phyloP scores from a whole-genome alignment of 2,329 filamentous ascomycete species.

The Verticillium dahliae region DNA sequence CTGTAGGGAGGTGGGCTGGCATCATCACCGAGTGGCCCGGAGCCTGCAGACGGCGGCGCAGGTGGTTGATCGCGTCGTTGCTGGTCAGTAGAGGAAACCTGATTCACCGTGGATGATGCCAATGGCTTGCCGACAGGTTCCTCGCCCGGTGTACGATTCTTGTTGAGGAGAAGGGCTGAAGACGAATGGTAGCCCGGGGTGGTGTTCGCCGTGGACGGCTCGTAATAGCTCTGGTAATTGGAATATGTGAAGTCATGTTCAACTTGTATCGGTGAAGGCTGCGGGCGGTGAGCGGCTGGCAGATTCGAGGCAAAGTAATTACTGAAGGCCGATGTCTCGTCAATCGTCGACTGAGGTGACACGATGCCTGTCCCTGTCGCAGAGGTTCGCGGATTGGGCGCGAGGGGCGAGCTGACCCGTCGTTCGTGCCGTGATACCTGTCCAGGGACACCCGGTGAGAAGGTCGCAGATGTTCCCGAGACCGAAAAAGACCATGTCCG shows the following conservation, averaged over 20 bases:
- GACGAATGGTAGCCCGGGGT: not conserved
- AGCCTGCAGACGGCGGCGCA: constrained; percentile 10
- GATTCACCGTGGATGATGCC: not conserved
- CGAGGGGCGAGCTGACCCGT: not conserved
- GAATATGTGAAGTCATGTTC: not conserved
- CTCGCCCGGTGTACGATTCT: not conserved
- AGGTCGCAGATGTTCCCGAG: not conserved
- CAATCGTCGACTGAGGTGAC: not conserved
- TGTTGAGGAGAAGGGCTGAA: not conserved
- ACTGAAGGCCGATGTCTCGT: not conserved
- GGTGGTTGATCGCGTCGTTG: not conserved
- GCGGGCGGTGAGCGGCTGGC: not conserved
- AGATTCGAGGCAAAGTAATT: not conserved
- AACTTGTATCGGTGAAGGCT: not conserved
- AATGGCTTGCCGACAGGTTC: not conserved
- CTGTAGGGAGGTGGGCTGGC: constrained; percentile 5
- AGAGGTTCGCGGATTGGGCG: not conserved
- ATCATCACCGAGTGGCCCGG: constrained; percentile 14
- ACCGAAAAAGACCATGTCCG: not conserved
- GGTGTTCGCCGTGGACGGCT: not conserved
- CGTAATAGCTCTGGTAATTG: not conserved
- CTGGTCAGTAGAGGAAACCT: not conserved
- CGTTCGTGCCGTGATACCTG: not conserved
- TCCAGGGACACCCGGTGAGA: not conserved
- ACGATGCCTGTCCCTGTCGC: not conserved